Base-by-base conservation (phyloP, 305 asterid species). In the Withania somnifera region DNA sequence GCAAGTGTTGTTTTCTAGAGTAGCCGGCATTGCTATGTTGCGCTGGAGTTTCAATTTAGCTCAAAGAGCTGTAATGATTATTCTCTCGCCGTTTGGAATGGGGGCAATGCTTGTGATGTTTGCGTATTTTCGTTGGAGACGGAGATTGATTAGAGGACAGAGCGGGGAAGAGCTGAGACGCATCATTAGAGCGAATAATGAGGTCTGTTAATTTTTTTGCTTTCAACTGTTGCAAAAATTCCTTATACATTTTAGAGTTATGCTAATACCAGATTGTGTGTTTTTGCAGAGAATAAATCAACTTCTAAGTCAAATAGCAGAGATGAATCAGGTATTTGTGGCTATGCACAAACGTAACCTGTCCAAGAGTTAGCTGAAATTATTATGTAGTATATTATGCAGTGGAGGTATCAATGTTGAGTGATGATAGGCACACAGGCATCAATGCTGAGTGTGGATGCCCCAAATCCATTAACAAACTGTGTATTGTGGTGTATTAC, bases 281-380 rank as follows among this genome's bases (percentile, higher is more conserved):
- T 1, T 7, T 60, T 82, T 69, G 91, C 92, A 91, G 93, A 90
- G 87, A 84, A 90, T 90, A 82, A 85, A 85, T 40, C 86, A 85
- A 67, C 84, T 92, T 17, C 82, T 90, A 88, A 85, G 87, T 83
- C 94, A 92, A 82, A 84, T 90, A 84, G 85, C 96, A 30, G 84
- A 82, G 84, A 84, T 89, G 93, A 92, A 90, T 84, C 89, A 85
- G 84, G 79, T 86, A 82, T 42, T 90, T 75, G 76, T 88, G 57
- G 86, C 88, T 76, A 73, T 84, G 64, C 89, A 87, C 60, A 89
- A 68, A 84, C 87, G 38, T 81, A 88, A 78, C 45, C 24, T 71
- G 32, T 77, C 87, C 61, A 88, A 84, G 9, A 78, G 80, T 60
- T 83, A 84, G 78, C 47, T 76, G 66, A 77, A 19, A 20, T 14